phyloP scores from a whole-genome alignment of 129 eudicot genomes.

The Silybum marianum region DNA sequence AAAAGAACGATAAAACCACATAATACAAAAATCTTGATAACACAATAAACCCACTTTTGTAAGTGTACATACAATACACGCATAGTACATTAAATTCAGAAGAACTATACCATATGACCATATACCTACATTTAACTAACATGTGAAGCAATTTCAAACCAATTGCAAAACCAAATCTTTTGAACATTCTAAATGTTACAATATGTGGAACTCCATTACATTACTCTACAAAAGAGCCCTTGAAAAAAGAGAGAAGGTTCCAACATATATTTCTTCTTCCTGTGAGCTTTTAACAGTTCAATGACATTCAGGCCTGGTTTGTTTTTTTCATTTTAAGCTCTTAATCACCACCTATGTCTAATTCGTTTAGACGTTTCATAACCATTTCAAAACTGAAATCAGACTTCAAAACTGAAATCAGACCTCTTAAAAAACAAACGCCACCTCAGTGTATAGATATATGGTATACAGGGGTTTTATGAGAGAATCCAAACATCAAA shows the following conservation, averaged over 20 bases:
- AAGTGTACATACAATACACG: not conserved
- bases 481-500: not conserved
- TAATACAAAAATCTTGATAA: slow-evolving; percentile 2
- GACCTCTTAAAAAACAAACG: too few species aligned
- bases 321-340: too few species aligned
- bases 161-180: not conserved
- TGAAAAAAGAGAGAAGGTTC: not conserved
- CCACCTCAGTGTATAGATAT: not conserved
- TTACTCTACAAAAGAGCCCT: not conserved
- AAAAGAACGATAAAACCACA: not conserved
- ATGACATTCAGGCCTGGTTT: too few species aligned
- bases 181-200: not conserved
- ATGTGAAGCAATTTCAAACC: not conserved
- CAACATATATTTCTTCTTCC: not conserved
- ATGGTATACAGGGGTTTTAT: not conserved
- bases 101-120: not conserved
- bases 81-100: not conserved
- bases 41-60: not conserved
- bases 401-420: too few species aligned
- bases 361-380: too few species aligned
- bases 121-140: not conserved
- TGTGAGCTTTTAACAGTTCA: not conserved
- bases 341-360: too few species aligned
- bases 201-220: too few species aligned
- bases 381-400: too few species aligned